These are phyloP conservation scores for Rhizodiscina lignyota DNA, from an alignment of 495 filamentous ascomycete species.

Conservation along the genomic window DNA sequence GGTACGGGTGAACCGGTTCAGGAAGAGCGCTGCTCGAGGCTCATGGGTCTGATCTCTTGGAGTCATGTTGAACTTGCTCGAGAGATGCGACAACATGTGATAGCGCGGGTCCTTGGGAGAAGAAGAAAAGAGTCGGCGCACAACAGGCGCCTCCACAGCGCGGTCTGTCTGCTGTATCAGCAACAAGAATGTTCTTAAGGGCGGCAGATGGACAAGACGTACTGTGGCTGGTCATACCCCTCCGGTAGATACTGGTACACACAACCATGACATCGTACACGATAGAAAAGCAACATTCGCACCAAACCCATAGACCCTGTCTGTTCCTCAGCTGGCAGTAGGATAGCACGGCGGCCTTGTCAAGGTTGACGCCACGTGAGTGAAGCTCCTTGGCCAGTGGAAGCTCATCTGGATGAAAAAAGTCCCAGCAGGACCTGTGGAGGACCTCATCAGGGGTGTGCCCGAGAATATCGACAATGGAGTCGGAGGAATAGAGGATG, in stretches of 20 bases:
- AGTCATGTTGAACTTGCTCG: constrained; percentile 58
- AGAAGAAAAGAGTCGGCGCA: constrained; percentile 63
- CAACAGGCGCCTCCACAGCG: constrained; percentile 60
- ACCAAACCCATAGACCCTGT: constrained; percentile 58
- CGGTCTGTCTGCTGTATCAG: too few species aligned
- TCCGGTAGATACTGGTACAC: constrained; percentile 64
- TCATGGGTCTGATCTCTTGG: constrained; percentile 47
- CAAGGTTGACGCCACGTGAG: constrained; percentile 53
- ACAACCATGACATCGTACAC: constrained; percentile 78
- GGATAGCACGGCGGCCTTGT: constrained; percentile 72
- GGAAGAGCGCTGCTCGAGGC: constrained; percentile 67
- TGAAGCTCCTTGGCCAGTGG: constrained; percentile 60
- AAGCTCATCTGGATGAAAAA: constrained; percentile 70
- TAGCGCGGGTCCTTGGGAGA: constrained; percentile 75
- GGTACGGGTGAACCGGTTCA: constrained; percentile 75
- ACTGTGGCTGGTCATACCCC: constrained; percentile 59
- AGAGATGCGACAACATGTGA: constrained; percentile 78
- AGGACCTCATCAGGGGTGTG: constrained; percentile 61
- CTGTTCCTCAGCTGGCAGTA: constrained; percentile 58
- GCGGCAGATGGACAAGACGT: too few species aligned
- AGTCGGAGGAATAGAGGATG: constrained; percentile 71
- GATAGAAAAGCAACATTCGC: constrained; percentile 80
- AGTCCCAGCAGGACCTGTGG: constrained; percentile 68
- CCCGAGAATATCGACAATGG: constrained; percentile 66
- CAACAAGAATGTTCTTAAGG: too few species aligned